A percentile compares a stretch with the other conserved stretches of the same genome.
Evolutionary conservation across 768 basidiomycete genomes (phyloP).

Genomic region (Psilocybe azurescens): DNA sequence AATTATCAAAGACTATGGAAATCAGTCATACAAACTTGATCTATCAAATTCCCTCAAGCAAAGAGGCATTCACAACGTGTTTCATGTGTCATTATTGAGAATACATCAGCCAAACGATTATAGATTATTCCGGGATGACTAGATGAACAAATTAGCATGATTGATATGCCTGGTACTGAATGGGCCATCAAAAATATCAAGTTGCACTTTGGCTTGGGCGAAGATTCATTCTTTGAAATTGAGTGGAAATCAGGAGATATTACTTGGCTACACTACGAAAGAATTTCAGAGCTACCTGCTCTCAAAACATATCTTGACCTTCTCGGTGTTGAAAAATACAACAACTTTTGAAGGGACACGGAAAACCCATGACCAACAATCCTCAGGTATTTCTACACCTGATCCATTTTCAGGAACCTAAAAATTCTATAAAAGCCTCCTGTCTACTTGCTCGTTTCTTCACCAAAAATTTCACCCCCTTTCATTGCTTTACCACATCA

Average conservation of each 20-base stretch:
- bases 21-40: not conserved
- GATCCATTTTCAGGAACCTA: too few species aligned
- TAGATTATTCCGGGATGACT: not conserved
- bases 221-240: not conserved
- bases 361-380: too few species aligned
- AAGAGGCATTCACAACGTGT: not conserved
- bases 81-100: not conserved
- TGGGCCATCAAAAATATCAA: not conserved
- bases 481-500: too few species aligned
- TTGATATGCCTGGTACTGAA: not conserved
- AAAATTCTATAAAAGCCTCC: too few species aligned
- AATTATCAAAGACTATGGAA: not conserved
- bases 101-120: not conserved
- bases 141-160: not conserved
- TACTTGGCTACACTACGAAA: not conserved
- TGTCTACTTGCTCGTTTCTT: too few species aligned
- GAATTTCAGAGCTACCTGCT: not conserved
- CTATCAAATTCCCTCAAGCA: not conserved
- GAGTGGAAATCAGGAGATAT: not conserved
- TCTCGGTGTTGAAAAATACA: not conserved
- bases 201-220: not conserved
- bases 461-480: too few species aligned
- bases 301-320: not conserved
- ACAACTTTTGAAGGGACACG: too few species aligned
- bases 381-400: too few species aligned